phyloP scores from a whole-genome alignment of 371 early-diverging fungal species.

The Edhazardia aedis region DNA sequence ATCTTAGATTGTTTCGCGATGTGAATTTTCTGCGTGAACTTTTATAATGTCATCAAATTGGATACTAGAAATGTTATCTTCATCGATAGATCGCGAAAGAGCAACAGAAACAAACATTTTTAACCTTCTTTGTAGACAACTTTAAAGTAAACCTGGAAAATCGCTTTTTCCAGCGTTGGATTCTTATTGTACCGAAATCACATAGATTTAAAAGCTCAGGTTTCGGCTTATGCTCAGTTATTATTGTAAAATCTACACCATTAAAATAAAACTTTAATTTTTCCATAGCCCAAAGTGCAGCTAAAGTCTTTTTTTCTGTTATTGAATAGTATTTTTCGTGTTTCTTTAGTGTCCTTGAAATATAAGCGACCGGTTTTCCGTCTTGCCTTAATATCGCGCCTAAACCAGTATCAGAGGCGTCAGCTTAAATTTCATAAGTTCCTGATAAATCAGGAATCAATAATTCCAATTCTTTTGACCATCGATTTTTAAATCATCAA shows the following conservation, averaged over 20 bases:
- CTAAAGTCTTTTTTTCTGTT: background rate
- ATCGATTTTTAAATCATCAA: background rate
- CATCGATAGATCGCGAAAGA: background rate
- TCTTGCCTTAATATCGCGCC: slow-evolving; percentile 6
- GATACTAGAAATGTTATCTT: no score
- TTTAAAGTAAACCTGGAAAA: background rate
- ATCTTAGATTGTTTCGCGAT: background rate
- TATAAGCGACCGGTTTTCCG: background rate
- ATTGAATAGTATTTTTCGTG: slow-evolving; percentile 1
- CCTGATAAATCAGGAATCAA: slow-evolving; percentile 1
- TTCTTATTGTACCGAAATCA: background rate
- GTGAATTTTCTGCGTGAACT: background rate
- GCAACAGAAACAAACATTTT: background rate
- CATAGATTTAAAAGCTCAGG: background rate
- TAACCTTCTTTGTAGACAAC: background rate
- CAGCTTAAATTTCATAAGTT: slow-evolving; percentile 9
- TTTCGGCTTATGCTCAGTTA: slow-evolving; percentile 2
- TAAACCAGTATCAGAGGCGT: slow-evolving; percentile 13
- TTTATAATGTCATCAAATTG: no score
- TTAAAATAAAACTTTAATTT: background rate
- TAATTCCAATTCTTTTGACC: background rate
- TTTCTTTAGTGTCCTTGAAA: background rate
- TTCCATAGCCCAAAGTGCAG: background rate
- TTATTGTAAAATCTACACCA: background rate
- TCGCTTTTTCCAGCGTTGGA: background rate